A percentile compares a stretch with the other conserved stretches of the same genome.
These are phyloP conservation scores for Citrus maxima DNA, from an alignment of 345 rosid species.

Conservation along the genomic window DNA sequence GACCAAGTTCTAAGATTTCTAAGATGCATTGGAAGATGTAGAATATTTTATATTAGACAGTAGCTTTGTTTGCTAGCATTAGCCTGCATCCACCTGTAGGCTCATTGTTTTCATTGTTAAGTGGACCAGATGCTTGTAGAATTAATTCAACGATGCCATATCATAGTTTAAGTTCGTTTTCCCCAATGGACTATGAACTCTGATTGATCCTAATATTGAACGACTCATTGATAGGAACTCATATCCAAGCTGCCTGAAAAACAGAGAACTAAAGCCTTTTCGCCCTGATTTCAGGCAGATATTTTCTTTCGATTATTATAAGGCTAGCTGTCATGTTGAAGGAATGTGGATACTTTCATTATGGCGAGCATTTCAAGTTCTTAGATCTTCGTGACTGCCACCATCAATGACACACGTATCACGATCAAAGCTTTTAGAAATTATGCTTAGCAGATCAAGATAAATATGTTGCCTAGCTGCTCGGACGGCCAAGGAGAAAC, in stretches of 20 bases:
- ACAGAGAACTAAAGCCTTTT: background rate
- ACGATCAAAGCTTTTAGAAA: background rate
- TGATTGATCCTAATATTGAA: background rate
- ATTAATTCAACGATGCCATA: background rate
- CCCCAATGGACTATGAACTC: background rate
- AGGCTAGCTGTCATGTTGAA: background rate
- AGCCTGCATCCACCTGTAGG: background rate
- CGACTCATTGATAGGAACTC: background rate
- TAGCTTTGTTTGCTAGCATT: background rate
- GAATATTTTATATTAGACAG: background rate
- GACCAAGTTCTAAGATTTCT: background rate
- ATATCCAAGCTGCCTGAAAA: background rate
- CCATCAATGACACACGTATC: background rate
- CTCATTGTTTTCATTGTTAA: background rate
- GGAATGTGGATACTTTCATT: background rate
- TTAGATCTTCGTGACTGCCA: background rate
- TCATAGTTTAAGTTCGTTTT: background rate
- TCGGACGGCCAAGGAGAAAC: slow-evolving; percentile 11
- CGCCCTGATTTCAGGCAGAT: background rate
- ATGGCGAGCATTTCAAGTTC: background rate
- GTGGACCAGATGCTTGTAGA: background rate
- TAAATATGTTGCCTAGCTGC: background rate
- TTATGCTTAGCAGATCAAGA: background rate
- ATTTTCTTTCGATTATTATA: background rate
- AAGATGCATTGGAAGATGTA: background rate